These are phyloP conservation scores for Iris pallida DNA, from an alignment of 116 monocot genomes.

Conservation along the genomic window DNA sequence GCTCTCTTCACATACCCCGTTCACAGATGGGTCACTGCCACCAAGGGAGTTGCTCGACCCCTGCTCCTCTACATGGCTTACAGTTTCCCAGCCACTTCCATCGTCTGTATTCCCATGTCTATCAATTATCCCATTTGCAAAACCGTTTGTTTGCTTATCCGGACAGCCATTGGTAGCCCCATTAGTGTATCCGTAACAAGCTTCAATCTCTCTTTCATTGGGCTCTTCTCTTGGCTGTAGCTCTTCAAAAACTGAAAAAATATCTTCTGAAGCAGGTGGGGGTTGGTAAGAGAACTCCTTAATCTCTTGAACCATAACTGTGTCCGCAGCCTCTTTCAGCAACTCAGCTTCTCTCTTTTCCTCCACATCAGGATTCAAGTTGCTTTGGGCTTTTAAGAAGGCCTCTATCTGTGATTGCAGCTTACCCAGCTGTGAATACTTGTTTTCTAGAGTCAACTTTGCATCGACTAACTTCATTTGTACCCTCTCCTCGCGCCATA, in stretches of 20 bases:
- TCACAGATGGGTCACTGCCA: slow-evolving; percentile 64
- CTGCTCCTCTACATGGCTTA: slow-evolving; percentile 49
- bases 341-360: slow-evolving; percentile 39
- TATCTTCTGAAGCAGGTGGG: slow-evolving; percentile 70
- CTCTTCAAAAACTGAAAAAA: slow-evolving; percentile 79
- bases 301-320: slow-evolving; percentile 35
- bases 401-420: slow-evolving; percentile 54
- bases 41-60: slow-evolving; percentile 64
- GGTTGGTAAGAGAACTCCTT: slow-evolving; percentile 65
- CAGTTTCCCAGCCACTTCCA: slow-evolving; percentile 80
- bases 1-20: slow-evolving; percentile 47
- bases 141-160: slow-evolving; percentile 14
- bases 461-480: slow-evolving; percentile 95
- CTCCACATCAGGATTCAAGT: slow-evolving; percentile 5
- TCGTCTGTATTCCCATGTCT: slow-evolving; percentile 40
- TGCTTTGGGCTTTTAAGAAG: slow-evolving; percentile 24
- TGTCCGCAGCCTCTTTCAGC: slow-evolving; percentile 44
- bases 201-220: slow-evolving; percentile 47
- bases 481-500: slow-evolving; percentile 92
- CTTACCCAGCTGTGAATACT: slow-evolving; percentile 51
- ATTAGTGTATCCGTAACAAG: slow-evolving; percentile 39
- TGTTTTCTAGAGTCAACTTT: slow-evolving; percentile 74
- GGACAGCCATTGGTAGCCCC: slow-evolving; percentile 36
- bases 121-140: slow-evolving; percentile 19
- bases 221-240: slow-evolving; percentile 48